Evolutionary conservation across 108 stramenopile species (phyloP), one percentile per base, ranked within the genome.

Genomic region (Cyclotella choctawhatcheeana): DNA sequence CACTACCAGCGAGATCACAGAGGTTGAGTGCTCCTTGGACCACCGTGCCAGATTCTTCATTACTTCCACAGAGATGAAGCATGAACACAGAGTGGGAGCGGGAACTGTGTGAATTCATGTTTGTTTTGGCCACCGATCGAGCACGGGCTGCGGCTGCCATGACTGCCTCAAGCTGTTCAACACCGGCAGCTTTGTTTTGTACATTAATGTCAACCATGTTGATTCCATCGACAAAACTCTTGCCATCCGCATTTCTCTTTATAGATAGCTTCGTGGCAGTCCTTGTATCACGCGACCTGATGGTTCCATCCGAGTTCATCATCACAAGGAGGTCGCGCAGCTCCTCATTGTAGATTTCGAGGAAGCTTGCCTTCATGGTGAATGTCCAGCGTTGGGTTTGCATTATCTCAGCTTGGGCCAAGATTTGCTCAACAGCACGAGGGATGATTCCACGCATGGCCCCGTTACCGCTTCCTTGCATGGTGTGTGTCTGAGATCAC

Each of bases 261-360:
- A 95, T 95, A 29, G 89, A 65, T 34, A 95, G 86, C 77, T 93
- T 93, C 3, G 29, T 53, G 44, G 67, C 74, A 44, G 67, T 51
- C 14, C 44, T 21, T 0, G 74, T 18, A 12, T 81, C 76, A 17
- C 73, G 59, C 17, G 74, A 44, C 55, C 47, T 76, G 44, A 35
- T 55, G 21, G 76, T 68, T 47, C 71, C 71, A 67, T 77, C 68
- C 24, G 81, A 54, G 56, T 81, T 85, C 86, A 92, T 82, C 31
- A 76, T 79, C 7, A 70, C 77, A 24, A 99, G 92, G 35, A 99
- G 71, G 82, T 99, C 99, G 30, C 91, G 90, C 29, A 99, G 86
- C 25, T 94, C 83, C 73, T 99, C 99, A 83, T 99, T 98, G 89
- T 99, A 99, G 52, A 99, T 99, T 83, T 99, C 99, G 58, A 99